Percentiles rank a stretch among this genome's conserved stretches.
Conservation (phyloP, 768 basidiomycete genomes). For the Clitopilus hobsonii region DNA sequence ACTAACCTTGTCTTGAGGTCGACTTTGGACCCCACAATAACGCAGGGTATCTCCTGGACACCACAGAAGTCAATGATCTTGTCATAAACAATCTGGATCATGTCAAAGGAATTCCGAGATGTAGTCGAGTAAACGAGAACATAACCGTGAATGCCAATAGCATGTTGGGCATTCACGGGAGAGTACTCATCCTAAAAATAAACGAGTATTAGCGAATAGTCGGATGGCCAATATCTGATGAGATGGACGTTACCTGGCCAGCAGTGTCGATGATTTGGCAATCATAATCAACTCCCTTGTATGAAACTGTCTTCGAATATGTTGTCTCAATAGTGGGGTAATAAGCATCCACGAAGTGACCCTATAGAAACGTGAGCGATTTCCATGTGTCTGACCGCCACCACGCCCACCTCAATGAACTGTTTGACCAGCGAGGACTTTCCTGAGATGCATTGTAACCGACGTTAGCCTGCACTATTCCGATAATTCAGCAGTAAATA, state of each 20-base stretch:
- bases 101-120: conserved; percentile 86
- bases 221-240: background rate
- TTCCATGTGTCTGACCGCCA: background rate
- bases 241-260: conserved; percentile 67
- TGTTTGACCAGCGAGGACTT: conserved; percentile 95
- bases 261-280: conserved; percentile 99
- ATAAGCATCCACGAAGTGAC: conserved; percentile 87
- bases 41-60: conserved; percentile 81
- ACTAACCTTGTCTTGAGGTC: conserved; percentile 76
- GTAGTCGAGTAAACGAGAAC: conserved; percentile 95
- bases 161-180: conserved; percentile 88
- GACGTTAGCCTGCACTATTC: background rate
- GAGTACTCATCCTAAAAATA: conserved; percentile 84
- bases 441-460: conserved; percentile 42
- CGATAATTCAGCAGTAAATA: background rate
- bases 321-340: conserved; percentile 94
- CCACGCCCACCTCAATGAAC: conserved; percentile 64
- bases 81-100: conserved; percentile 92
- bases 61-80: conserved; percentile 95
- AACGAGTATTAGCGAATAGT: background rate
- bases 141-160: conserved; percentile 96
- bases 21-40: conserved; percentile 90
- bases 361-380: conserved; percentile 23
- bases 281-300: conserved; percentile 88
- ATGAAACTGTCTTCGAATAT: conserved; percentile 78